Evolutionary conservation across 2,329 filamentous ascomycete species (phyloP).

Genomic region (Nemania bipapillata): DNA sequence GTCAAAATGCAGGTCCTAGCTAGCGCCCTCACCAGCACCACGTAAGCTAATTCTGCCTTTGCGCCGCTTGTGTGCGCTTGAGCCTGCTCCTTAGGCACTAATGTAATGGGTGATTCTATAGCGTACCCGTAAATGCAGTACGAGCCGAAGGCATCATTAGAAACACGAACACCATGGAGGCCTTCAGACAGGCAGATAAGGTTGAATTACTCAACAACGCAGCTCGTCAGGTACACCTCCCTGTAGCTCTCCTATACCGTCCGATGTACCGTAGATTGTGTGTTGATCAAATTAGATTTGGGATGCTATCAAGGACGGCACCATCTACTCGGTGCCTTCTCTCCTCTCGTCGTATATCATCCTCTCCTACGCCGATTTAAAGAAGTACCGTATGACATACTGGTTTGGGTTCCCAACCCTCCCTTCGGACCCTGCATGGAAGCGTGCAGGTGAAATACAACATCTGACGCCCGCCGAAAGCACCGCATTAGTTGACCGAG

Average conservation of each 20-base stretch:
- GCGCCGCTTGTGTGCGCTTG: slow-evolving; percentile 12
- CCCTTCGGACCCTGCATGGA: slow-evolving; percentile 88
- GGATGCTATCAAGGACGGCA: slow-evolving; percentile 96
- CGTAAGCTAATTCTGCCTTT: slow-evolving; percentile 65
- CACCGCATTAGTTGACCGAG: slow-evolving; percentile 78
- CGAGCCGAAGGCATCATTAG: slow-evolving; percentile 93
- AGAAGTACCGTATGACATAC: slow-evolving; percentile 98
- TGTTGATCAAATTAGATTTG: slow-evolving; percentile 72
- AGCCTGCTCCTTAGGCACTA: slow-evolving; percentile 30
- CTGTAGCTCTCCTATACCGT: neutral
- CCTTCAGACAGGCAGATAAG: slow-evolving; percentile 88
- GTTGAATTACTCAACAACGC: slow-evolving; percentile 79
- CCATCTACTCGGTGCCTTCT: slow-evolving; percentile 93
- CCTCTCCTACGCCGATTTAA: slow-evolving; percentile 92
- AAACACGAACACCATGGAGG: slow-evolving; percentile 95
- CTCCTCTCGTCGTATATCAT: slow-evolving; percentile 88
- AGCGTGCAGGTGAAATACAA: slow-evolving; percentile 64
- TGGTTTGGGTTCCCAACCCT: slow-evolving; percentile 97
- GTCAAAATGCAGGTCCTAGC: slow-evolving; percentile 91
- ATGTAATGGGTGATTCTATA: slow-evolving; percentile 53
- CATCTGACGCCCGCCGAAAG: slow-evolving; percentile 76
- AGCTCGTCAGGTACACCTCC: slow-evolving; percentile 74
- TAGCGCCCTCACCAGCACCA: slow-evolving; percentile 82
- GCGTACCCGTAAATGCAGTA: slow-evolving; percentile 75
- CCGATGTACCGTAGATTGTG: neutral